These are phyloP conservation scores for Yarrowia alimentaria DNA, from an alignment of 805 yeast species.

Conservation along the genomic window DNA sequence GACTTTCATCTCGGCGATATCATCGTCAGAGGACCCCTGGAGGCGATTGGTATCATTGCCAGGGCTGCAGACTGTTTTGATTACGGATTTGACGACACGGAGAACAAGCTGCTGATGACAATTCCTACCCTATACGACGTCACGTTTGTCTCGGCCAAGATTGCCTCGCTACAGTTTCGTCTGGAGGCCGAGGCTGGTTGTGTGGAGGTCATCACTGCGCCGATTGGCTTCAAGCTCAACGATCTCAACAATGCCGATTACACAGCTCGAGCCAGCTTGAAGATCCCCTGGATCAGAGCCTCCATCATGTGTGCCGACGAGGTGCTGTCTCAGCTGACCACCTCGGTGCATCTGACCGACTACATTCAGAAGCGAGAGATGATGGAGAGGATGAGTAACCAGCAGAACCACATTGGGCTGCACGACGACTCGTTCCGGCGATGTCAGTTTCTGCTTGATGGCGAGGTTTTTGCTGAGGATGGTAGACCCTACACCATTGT, in stretches of 20 bases:
- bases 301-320: constrained; percentile 33
- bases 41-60: constrained; percentile 38
- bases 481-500: constrained; percentile 48
- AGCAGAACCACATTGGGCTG: constrained; percentile 60
- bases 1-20: constrained; percentile 68
- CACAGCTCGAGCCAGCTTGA: constrained; percentile 52
- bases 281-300: constrained; percentile 49
- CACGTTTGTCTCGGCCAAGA: constrained; percentile 57
- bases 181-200: constrained; percentile 41
- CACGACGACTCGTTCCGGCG: constrained; percentile 87
- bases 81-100: constrained; percentile 68
- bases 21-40: constrained; percentile 47
- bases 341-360: constrained; percentile 60
- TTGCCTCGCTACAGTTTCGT: constrained; percentile 49
- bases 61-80: constrained; percentile 49
- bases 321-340: constrained; percentile 46
- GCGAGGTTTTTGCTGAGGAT: constrained; percentile 49
- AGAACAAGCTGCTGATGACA: constrained; percentile 64
- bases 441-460: constrained; percentile 64
- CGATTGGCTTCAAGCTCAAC: constrained; percentile 47
- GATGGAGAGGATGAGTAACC: constrained; percentile 48
- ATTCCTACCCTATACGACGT: constrained; percentile 65
- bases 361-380: constrained; percentile 56
- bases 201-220: constrained; percentile 35
- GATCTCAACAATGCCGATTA: constrained; percentile 72